Evolutionary conservation across 352 stramenopile species (phyloP).

Genomic region (Phytophthora podocarpi): DNA sequence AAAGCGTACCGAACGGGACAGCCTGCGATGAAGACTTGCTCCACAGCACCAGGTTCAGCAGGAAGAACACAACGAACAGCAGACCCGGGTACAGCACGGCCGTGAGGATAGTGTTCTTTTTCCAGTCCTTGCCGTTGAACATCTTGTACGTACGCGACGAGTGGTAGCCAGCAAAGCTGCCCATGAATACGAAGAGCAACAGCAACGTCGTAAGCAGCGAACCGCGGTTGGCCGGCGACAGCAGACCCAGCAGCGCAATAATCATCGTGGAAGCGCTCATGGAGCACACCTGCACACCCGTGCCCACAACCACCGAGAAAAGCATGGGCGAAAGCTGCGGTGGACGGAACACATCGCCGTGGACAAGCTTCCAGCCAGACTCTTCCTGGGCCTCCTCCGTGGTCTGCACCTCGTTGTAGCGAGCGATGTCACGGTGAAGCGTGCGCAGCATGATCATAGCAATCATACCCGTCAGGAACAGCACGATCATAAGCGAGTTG

Average conservation of each 20-base stretch:
- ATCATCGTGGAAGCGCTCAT: constrained; percentile 96
- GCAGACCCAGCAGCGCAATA: constrained; percentile 94
- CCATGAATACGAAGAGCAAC: constrained; percentile 98
- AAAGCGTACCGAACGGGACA: constrained; percentile 96
- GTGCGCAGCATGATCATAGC: constrained; percentile 99
- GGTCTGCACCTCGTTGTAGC: constrained; percentile 96
- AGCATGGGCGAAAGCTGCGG: constrained; percentile 93
- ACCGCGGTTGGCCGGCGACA: constrained; percentile 97
- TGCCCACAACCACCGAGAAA: constrained; percentile 95
- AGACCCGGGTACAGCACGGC: constrained; percentile 94
- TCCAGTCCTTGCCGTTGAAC: constrained; percentile 98
- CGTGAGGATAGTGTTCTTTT: constrained; percentile 96
- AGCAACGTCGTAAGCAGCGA: constrained; percentile 96
- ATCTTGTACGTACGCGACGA: constrained; percentile 98
- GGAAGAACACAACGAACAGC: constrained; percentile 95
- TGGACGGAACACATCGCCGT: constrained; percentile 98
- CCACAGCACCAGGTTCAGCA: constrained; percentile 97
- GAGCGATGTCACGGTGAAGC: constrained; percentile 97
- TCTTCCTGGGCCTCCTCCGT: constrained; percentile 96
- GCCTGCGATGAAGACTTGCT: constrained; percentile 84
- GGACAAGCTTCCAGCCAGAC: constrained; percentile 96
- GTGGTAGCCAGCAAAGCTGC: constrained; percentile 96
- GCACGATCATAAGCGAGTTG: constrained; percentile 99
- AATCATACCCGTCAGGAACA: constrained; percentile 99
- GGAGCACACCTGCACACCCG: constrained; percentile 95